Evolutionary conservation across 169 alveolate species (phyloP), one percentile per base, ranked within the genome.

Genomic region (Eimeria acervulina): DNA sequence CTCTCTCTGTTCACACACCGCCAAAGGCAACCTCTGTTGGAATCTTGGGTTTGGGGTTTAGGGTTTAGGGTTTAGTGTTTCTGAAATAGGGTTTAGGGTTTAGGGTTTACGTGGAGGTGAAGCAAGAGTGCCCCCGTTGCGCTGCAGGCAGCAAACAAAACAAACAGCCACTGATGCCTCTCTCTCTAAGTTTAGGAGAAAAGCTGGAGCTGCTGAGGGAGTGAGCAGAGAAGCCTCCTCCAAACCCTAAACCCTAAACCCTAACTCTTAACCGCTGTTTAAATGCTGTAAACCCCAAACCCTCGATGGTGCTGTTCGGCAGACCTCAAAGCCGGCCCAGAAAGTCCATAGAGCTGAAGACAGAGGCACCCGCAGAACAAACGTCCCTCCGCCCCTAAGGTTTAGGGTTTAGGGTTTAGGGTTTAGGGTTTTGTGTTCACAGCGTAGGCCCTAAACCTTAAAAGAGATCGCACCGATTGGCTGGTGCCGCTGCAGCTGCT

Each of bases 111-210:
- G 31, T 78, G 52, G 66, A 78, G 89, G 61, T 78, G 89, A 42
- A 78, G 63, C 89, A 78, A 47, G 38, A 78, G 52, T 63, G 89
- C 89, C 66, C 89, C 89, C 12, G 89, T n/a, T 6, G 89, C 89
- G 63, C 89, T 78, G 89, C 89, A 78, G 2, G 40, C 89, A 38
- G 21, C 89, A 78, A 26, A 78, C 31, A 44, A 31, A 42, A 42
- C 66, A 44, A 28, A 28, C n/a, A n/a, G n/a, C n/a, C n/a, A n/a
- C n/a, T n/a, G n/a, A 51, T 12, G 15, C 59, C 59, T 17, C 59
- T 51, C 59, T 51, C 15, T 10, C 2, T 51, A 51, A 17, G 59
- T 51, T 12, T 10, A 10, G 59, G 59, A 51, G 59, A 51, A 51
- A 51, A 10, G 21, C 59, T 51, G 59, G 7, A 51, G 59, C 15